These are phyloP conservation scores for Penicillium expansum DNA, from an alignment of 2,329 filamentous ascomycete species.

Conservation along the genomic window DNA sequence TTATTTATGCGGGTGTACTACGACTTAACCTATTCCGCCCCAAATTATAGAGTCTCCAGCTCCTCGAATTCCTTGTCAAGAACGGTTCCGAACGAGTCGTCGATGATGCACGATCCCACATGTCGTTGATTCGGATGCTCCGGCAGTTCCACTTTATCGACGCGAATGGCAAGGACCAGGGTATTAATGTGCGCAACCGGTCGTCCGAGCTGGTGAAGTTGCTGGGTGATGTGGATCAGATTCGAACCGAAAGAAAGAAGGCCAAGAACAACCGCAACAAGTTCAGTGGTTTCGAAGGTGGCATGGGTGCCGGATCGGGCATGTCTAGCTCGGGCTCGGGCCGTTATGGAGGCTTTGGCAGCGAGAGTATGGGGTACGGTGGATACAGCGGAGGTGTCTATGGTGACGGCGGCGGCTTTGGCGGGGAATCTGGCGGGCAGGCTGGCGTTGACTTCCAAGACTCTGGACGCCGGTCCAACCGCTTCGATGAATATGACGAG, in stretches of 20 bases:
- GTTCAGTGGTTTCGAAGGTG: conserved; percentile 91
- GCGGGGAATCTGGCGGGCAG: conserved; percentile 17
- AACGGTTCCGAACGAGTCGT: conserved; percentile 97
- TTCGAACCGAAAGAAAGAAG: conserved; percentile 73
- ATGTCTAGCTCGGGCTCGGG: conserved; percentile 55
- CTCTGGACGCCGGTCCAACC: conserved; percentile 60
- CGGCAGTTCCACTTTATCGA: conserved; percentile 98
- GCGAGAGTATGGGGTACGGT: conserved; percentile 64
- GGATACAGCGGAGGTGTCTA: conserved; percentile 75
- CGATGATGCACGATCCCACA: conserved; percentile 91
- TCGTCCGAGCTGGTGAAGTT: conserved; percentile 94
- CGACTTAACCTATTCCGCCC: not conserved
- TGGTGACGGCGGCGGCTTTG: conserved; percentile 27
- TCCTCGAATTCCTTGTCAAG: conserved; percentile 96
- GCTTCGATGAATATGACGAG: conserved; percentile 97
- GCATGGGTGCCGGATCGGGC: conserved; percentile 58
- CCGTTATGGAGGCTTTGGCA: conserved; percentile 88
- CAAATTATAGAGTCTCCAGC: conserved; percentile 64
- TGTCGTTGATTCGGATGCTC: conserved; percentile 95
- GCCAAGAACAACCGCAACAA: conserved; percentile 86
- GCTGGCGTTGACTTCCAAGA: conserved; percentile 62
- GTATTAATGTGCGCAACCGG: conserved; percentile 93
- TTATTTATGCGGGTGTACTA: not conserved
- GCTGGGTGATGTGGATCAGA: conserved; percentile 66
- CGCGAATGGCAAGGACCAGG: conserved; percentile 95